Evolutionary conservation across 202 grass and related monocot species (phyloP), one percentile per base, ranked within the genome.

Genomic region (Panicum hallii): DNA sequence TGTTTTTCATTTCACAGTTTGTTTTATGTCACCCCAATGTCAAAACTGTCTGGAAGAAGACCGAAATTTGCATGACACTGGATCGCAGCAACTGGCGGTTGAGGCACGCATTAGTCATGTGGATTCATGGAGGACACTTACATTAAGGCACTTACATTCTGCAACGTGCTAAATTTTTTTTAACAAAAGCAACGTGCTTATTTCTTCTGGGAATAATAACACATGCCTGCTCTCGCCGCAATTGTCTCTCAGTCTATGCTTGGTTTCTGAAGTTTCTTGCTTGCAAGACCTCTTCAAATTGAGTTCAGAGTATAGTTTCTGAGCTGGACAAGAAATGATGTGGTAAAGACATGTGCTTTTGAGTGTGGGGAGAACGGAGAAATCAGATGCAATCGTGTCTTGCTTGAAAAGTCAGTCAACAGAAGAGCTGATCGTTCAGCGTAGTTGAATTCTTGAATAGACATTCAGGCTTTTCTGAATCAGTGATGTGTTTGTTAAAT

Each of bases 251-350:
- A 26, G 26, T 26, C 26, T 11, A 12, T n/a, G 68, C 6, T 54
- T 63, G 17, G 56, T 74, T 30, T 54, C 72, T 79, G 50, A 74
- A 74, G 30, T 50, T 73, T 88, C 60, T 53, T 58, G 4, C 9
- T 45, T 48, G 65, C 28, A 77, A 77, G 44, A 70, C 34, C 34
- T 38, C 23, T 55, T 80, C 47, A 73, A 52, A 26, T 19, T 52
- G 74, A 82, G n/a, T 71, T 82, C 17, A 45, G 87, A 88, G 28
- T 57, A 43, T 7, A 68, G 58, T 43, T 40, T 58, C 38, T 60
- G 73, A 60, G 36, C 11, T 43, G 41, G 61, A 62, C 54, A 15
- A 54, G n/a, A 83, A 66, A 65, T 73, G 60, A 58, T 84, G 46
- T n/a, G 42, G 38, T 73, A 36, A 53, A 62, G 17, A 12, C 28